Base-by-base conservation (phyloP, 2,329 filamentous ascomycete species). In the Raffaelea deltoideospora region DNA sequence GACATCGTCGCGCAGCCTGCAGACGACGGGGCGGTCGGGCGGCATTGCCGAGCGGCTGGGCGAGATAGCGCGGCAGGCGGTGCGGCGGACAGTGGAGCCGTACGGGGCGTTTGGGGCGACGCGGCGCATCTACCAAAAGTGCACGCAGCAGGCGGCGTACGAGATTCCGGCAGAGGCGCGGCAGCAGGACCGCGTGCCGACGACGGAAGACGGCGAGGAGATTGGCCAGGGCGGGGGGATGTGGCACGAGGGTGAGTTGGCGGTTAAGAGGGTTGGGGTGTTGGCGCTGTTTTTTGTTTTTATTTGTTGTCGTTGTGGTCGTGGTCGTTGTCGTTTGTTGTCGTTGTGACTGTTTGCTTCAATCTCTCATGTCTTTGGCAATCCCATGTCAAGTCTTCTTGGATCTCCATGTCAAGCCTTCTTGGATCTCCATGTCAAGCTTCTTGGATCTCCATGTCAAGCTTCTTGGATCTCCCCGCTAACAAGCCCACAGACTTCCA, bases 51-150 rank as follows among this genome's bases (percentile, higher is more conserved):
- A 39, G 5, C 36, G 37, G 30, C 21, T 47, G 4, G 43, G 43
- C 33, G 40, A 41, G 34, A 44, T 47, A 32, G 43, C 45, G 19
- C 43, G 43, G 34, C 23, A 35, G 11, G 44, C 42, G 7, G 19
- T 48, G 20, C 40, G 36, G 37, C 45, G 41, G 28, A 47, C 42
- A 2, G 35, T 41, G 9, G 44, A 46, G 39, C 43, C 44, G 34
- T 95, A 95, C 54, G 71, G 80, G 37, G 81, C 86, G 24, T 82
- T 90, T 52, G 78, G 76, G 41, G 73, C 76, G 35, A 90, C 85
- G 20, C 79, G 92, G 59, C 64, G 70, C 40, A 64, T 95, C 40
- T 87, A 85, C 62, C 77, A 80, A 52, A 68, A 74, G 43, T 92
- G 84, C 58, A 70, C 77, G 9, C 60, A 59, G 40, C 73, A 81